Evolutionary conservation across 2,329 filamentous ascomycete genomes (phyloP).

Genomic region (Nannizziopsis barbatae): DNA sequence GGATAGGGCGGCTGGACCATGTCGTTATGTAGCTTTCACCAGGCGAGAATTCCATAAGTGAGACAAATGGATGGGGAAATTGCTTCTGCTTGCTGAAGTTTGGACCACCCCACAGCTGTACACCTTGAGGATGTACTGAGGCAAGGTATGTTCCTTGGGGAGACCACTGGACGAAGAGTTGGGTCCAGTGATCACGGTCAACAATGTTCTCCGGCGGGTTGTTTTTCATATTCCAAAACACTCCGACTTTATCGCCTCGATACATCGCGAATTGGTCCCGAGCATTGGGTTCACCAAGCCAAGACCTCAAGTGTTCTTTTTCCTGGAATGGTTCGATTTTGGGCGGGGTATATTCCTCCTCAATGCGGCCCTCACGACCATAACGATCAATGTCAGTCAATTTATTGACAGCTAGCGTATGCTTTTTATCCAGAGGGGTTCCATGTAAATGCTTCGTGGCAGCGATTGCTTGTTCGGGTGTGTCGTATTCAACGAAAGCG

Average conservation of each 20-base stretch:
- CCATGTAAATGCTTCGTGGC: constrained; percentile 82
- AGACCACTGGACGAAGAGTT: constrained; percentile 97
- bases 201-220: constrained; percentile 79
- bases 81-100: constrained; percentile 85
- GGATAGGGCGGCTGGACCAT: constrained; percentile 90
- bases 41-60: constrained; percentile 92
- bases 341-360: constrained; percentile 79
- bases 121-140: constrained; percentile 89
- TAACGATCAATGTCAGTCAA: constrained; percentile 95
- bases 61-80: constrained; percentile 90
- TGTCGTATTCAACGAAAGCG: constrained; percentile 93
- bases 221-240: constrained; percentile 98
- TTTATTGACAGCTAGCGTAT: constrained; percentile 93
- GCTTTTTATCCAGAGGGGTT: constrained; percentile 87
- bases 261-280: constrained; percentile 95
- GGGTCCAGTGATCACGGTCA: constrained; percentile 92
- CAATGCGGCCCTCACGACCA: constrained; percentile 82
- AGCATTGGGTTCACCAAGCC: constrained; percentile 77
- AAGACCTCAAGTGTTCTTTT: constrained; percentile 90
- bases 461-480: constrained; percentile 75
- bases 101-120: constrained; percentile 89
- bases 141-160: constrained; percentile 87
- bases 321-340: constrained; percentile 74
- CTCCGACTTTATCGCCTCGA: constrained; percentile 78
- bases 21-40: constrained; percentile 87